Evolutionary conservation across 78 protist genomes (phyloP), one percentile per base, ranked within the genome.

Genomic region (Ministeria vibrans): DNA sequence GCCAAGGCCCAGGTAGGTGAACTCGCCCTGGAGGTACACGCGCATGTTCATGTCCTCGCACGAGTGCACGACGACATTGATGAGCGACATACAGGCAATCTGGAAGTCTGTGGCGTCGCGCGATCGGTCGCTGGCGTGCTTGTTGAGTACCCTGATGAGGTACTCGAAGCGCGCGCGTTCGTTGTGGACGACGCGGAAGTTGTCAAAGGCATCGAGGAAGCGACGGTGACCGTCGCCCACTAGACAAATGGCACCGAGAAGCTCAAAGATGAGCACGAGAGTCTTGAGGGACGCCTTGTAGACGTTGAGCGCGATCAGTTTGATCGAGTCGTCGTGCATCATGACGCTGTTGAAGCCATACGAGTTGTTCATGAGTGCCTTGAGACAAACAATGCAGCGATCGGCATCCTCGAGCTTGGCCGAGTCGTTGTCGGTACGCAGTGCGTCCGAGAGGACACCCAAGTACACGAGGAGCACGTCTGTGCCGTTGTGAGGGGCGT

Each of bases 21-120:
- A 53, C 20, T 53, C 63, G 13, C 25, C 18, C 63, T 53, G 63
- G n/a, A 53, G 63, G 63, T 53, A 53, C 4, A 53, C 20, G 63
- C 63, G 63, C 34, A 53, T 25, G 63, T 53, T 53, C 34, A 53
- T 22, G 63, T 53, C 63, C 34, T 53, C 63, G n/a, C 18, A 22
- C 63, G 63, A 53, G 63, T 53, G 63, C 63, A 53, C 63, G 63
- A 53, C n/a, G n/a, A 53, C 20, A n/a, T 53, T 53, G 20, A 53
- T 53, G 63, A 53, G 25, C 63, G 63, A 53, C 63, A 53, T 3
- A n/a, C 63, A 53, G 34, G 63, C 20, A n/a, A 11, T n/a, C 63
- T 53, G 63, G 34, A n/a, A 3, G 2, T 3, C 63, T 53, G 63
- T 7, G 25, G 20, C 63, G 4, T 11, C 34, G 2, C 6, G 63